A percentile compares a stretch with the other conserved stretches of the same genome.
Conservation (phyloP, 257 asterid genomes). For the Nicotiana obtusifolia region DNA sequence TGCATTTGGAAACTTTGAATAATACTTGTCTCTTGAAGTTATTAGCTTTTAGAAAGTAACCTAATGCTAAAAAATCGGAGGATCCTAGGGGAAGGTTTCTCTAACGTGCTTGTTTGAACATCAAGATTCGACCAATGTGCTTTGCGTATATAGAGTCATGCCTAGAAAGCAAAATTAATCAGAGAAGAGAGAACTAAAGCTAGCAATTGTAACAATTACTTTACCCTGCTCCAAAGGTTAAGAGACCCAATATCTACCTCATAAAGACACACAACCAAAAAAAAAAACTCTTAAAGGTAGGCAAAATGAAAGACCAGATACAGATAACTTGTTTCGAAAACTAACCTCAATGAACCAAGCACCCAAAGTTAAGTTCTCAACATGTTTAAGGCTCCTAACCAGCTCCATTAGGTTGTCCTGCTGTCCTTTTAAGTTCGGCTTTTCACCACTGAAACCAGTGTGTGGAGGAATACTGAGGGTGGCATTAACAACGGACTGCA, state of each 20-base stretch:
- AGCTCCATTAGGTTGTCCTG: not conserved
- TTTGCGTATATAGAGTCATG: not conserved
- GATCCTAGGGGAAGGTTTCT: not conserved
- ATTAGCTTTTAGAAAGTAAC: not conserved
- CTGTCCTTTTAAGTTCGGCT: not conserved
- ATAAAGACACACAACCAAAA: not conserved
- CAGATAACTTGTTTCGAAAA: not conserved
- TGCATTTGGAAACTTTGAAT: not conserved
- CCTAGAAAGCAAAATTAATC: not conserved
- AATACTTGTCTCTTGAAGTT: not conserved
- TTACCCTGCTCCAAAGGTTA: not conserved
- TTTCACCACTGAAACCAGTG: not conserved
- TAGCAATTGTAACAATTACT: not conserved
- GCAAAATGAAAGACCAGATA: not conserved
- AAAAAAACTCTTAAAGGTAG: not conserved
- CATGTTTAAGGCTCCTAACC: slow-evolving; percentile 7
- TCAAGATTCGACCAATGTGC: not conserved
- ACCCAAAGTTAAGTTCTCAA: not conserved
- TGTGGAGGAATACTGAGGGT: not conserved
- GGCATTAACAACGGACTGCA: slow-evolving; percentile 3
- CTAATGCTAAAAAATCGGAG: not conserved
- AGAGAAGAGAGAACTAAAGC: not conserved
- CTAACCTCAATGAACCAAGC: slow-evolving; percentile 5
- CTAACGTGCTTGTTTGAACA: not conserved
- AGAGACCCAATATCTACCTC: not conserved